phyloP scores from a whole-genome alignment of 2,329 filamentous ascomycete genomes.

The Elsinoe necatrix region DNA sequence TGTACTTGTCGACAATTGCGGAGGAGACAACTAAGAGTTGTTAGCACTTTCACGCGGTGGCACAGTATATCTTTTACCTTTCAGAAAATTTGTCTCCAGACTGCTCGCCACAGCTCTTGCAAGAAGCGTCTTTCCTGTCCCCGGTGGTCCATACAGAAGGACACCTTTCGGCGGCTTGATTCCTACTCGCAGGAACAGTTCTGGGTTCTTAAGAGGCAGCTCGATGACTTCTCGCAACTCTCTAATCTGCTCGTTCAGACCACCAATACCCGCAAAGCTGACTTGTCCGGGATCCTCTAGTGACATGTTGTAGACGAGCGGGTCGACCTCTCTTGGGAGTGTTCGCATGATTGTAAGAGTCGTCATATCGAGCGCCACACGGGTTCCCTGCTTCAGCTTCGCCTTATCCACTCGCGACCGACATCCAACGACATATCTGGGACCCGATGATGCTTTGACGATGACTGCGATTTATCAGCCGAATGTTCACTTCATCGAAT shows the following conservation, averaged over 20 bases:
- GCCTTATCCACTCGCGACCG: constrained; percentile 95
- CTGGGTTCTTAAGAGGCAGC: constrained; percentile 94
- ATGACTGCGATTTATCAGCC: constrained; percentile 56
- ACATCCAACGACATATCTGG: constrained; percentile 95
- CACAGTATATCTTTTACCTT: constrained; percentile 51
- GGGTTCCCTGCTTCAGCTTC: constrained; percentile 96
- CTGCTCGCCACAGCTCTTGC: constrained; percentile 93
- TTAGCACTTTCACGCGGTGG: constrained; percentile 17
- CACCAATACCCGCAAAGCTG: constrained; percentile 95
- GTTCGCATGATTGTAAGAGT: constrained; percentile 99
- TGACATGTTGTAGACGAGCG: constrained; percentile 99
- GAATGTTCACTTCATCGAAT: not conserved
- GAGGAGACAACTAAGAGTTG: constrained; percentile 74
- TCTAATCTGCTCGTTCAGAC: constrained; percentile 95
- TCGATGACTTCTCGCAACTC: constrained; percentile 97
- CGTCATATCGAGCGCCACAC: constrained; percentile 97
- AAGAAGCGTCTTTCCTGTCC: constrained; percentile 91
- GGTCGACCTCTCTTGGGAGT: constrained; percentile 96
- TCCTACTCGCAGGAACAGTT: constrained; percentile 90
- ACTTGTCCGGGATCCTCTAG: constrained; percentile 95
- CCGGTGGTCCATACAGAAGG: constrained; percentile 87
- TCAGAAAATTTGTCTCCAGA: constrained; percentile 95
- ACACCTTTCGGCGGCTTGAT: constrained; percentile 99
- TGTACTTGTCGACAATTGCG: constrained; percentile 99
- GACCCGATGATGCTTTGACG: constrained; percentile 94